Base-by-base conservation (phyloP, 2,329 filamentous ascomycete species). In the Ilyonectria robusta region DNA sequence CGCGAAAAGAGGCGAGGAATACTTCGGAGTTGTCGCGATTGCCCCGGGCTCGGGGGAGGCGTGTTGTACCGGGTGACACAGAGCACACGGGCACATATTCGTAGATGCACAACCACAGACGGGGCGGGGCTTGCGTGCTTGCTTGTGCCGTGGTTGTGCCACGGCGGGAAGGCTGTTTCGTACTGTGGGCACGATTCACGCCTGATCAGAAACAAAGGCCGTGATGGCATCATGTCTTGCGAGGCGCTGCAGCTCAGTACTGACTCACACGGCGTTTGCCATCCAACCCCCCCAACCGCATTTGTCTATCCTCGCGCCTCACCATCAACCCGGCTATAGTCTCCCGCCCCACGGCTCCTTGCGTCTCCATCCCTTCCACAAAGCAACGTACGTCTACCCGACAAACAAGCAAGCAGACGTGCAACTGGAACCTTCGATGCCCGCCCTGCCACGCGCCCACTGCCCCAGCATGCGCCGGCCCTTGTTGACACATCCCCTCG, bases 371-470 rank as follows among this genome's bases (percentile, higher is more conserved):
- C 15, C 48, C 48, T 33, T 31, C 48, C 48, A 51, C 48, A 19
- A 46, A 23, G 44, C 19, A 46, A 46, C 26, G 26, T 26, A 13
- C 4, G 19, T 10, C 6, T 15, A n/a, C 40, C 40, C 40, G 31
- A 11, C 31, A n/a, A 17, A n/a, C 37, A 15, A 40, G 37, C 37
- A 40, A 42, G 40, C 40, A n/a, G 40, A 21, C 19, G 48, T 31
- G 48, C 48, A 51, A 51, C 48, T 17, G 21, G 46, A 33, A 47
- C 46, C 46, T 21, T 17, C n/a, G 26, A 51, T 33, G 26, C 48
- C 1, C 26, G 10, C 48, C 11, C n/a, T 29, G 19, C 6, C n/a
- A n/a, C 46, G 21, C 23, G 21, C 21, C 19, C 10, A 6, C 21
- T 10, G 17, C 6, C 40, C 40, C 40, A 42, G 15, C 40, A 10